These are phyloP conservation scores for Heimioporus sp. DNA, from an alignment of 768 basidiomycete genomes.

Conservation along the genomic window DNA sequence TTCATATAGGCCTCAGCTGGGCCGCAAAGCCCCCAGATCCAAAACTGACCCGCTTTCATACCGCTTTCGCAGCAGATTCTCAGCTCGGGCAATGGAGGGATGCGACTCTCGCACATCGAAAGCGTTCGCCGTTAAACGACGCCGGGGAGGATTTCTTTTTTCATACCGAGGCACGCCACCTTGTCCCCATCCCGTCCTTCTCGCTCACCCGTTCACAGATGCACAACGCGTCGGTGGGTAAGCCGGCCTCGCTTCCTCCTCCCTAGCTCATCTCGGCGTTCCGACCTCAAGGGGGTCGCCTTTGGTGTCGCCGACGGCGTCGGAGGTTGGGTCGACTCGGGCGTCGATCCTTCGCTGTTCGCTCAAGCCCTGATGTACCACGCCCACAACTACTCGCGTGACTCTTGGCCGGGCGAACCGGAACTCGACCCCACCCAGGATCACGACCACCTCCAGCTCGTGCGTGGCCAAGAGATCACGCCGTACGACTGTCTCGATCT, in stretches of 20 bases:
- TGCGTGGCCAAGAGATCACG: slow-evolving; percentile 68
- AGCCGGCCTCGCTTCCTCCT: slow-evolving; percentile 6
- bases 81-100: slow-evolving; percentile 71
- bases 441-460: slow-evolving; percentile 60
- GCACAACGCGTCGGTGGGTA: slow-evolving; percentile 74
- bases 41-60: slow-evolving; percentile 31
- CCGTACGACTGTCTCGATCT: slow-evolving; percentile 69
- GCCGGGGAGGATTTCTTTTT: slow-evolving; percentile 66
- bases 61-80: slow-evolving; percentile 57
- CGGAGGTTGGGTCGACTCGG: slow-evolving; percentile 84
- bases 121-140: slow-evolving; percentile 35
- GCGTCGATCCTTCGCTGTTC: slow-evolving; percentile 87
- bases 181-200: neutral
- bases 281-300: slow-evolving; percentile 56
- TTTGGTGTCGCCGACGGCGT: slow-evolving; percentile 92
- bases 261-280: slow-evolving; percentile 24
- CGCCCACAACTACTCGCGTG: slow-evolving; percentile 67
- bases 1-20: slow-evolving; percentile 79
- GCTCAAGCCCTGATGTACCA: slow-evolving; percentile 91
- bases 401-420: slow-evolving; percentile 81
- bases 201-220: slow-evolving; percentile 45
- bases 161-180: slow-evolving; percentile 59
- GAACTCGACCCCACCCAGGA: slow-evolving; percentile 77
- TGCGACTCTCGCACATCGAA: slow-evolving; percentile 49
- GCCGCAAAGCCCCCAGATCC: slow-evolving; percentile 61